Conservation (phyloP, 164 flowering plant species). For the Brasenia schreberi region DNA sequence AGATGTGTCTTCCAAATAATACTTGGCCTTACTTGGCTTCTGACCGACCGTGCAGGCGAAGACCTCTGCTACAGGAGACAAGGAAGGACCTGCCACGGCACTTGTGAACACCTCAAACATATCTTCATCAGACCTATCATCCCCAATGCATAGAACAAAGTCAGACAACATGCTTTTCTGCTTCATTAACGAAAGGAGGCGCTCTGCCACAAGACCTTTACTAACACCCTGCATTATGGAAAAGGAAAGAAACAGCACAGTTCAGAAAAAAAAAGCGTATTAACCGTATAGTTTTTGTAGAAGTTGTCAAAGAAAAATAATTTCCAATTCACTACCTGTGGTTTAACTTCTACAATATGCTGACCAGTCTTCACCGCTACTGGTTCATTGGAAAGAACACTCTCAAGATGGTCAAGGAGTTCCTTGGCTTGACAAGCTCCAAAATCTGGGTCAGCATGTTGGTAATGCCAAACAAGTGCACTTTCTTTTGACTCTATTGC, state of each 20-base stretch:
- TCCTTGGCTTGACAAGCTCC: constrained; percentile 45
- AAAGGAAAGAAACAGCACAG: too few relatives aligned
- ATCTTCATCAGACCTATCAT: constrained; percentile 46
- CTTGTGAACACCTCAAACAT: constrained; percentile 36
- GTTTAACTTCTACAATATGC: constrained; percentile 37
- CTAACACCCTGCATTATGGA: constrained; percentile 26
- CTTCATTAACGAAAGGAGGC: constrained; percentile 23
- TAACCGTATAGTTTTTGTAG: not conserved
- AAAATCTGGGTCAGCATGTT: constrained; percentile 38
- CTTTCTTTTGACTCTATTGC: constrained; percentile 29
- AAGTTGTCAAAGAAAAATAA: not conserved
- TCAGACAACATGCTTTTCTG: constrained; percentile 31
- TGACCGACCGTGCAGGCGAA: constrained; percentile 54
- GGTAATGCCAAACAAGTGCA: constrained; percentile 35
- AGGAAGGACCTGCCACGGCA: constrained; percentile 22
- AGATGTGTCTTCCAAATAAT: constrained; percentile 33
- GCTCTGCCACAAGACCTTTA: constrained; percentile 36
- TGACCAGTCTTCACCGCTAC: constrained; percentile 38
- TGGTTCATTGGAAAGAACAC: constrained; percentile 37
- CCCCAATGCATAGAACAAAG: constrained; percentile 41
- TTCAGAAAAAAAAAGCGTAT: not conserved
- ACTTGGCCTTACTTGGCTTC: constrained; percentile 43
- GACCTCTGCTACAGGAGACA: constrained; percentile 33
- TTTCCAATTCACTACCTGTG: constrained; percentile 17
- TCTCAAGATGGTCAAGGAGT: constrained; percentile 40